Evolutionary conservation across 371 early-diverging fungal genomes (phyloP), one percentile per base, ranked within the genome.

Genomic region (Mucor circinelloides): DNA sequence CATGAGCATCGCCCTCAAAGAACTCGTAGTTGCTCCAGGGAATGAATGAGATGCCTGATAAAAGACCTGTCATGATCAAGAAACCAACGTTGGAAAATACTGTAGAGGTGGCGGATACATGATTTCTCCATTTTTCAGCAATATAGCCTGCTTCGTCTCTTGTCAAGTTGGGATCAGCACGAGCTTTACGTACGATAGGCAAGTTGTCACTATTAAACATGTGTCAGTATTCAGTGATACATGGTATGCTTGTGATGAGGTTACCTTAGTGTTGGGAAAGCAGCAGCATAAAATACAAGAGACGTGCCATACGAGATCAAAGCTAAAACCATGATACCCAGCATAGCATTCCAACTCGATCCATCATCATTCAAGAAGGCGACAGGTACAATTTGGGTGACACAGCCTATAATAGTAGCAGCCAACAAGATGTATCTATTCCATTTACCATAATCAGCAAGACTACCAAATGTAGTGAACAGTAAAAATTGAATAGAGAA

Each of bases 61-160:
- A 60, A 13, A 80, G 46, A 60, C 60, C 75, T 64, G 83, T 80
- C 59, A 83, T 62, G 23, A 83, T 68, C 17, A 83, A 56, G 57
- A 83, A 83, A 31, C 83, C 83, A 46, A 83, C 60, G 21, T 83
- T 83, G 61, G 83, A 83, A 38, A 67, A 80, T 1, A 78, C 76
- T 0, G 83, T 83, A 6, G 83, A 83, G 19, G 81, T 76, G 15
- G 83, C 81, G 17, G 81, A 81, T n/a, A 83, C 83, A 58, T 83
- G 81, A 25, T 83, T 83, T 61, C 81, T 72, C 84, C 84, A 83
- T 36, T 65, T 65, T 52, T 83, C 81, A 19, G 68, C 55, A 7
- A 77, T 73, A 0, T 25, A 15, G 28, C 48, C 19, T 4, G 56
- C 44, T 64, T 83, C 78, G n/a, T 77, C 65, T 10, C 48, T 58